Evolutionary conservation across 78 protist species (phyloP).

Genomic region (Dictyostelium capitatum): DNA sequence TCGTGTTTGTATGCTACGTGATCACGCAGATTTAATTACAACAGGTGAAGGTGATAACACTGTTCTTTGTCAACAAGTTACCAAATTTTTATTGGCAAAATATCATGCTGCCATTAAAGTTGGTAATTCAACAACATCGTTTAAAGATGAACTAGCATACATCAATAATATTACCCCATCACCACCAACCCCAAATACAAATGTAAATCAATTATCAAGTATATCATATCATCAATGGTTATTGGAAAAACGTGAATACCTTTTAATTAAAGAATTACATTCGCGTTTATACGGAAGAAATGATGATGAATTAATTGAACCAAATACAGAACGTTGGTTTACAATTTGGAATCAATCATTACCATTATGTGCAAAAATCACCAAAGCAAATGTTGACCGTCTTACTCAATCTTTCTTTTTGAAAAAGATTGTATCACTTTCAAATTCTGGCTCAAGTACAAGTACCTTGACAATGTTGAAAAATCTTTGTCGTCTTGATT

Average conservation of each 20-base stretch:
- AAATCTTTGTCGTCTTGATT: constrained; percentile 63
- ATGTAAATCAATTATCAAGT: neutral
- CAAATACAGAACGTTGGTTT: constrained; percentile 48
- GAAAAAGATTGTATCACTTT: neutral
- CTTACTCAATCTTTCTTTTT: constrained; percentile 55
- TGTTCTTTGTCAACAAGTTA: constrained; percentile 66
- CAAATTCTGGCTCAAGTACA: neutral
- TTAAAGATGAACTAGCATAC: constrained; percentile 54
- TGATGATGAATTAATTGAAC: constrained; percentile 12
- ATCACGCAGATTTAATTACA: constrained; percentile 47
- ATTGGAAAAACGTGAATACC: constrained; percentile 46
- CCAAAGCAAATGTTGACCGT: constrained; percentile 71
- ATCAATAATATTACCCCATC: constrained; percentile 16
- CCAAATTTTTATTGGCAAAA: constrained; percentile 47
- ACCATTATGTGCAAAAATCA: constrained; percentile 5
- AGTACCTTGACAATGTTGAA: constrained; percentile 32
- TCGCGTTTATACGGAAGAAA: constrained; percentile 6
- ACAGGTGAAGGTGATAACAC: constrained; percentile 84
- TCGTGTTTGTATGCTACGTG: constrained; percentile 44
- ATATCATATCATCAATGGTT: constrained; percentile 54
- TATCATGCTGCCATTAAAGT: neutral
- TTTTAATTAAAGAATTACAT: constrained; percentile 41
- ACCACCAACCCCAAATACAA: constrained; percentile 5
- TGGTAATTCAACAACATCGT: neutral
- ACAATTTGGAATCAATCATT: constrained; percentile 27